Evolutionary conservation across 192 early-diverging fungal genomes (phyloP), one percentile per base, ranked within the genome.

Genomic region (Mortierella hygrophila): DNA sequence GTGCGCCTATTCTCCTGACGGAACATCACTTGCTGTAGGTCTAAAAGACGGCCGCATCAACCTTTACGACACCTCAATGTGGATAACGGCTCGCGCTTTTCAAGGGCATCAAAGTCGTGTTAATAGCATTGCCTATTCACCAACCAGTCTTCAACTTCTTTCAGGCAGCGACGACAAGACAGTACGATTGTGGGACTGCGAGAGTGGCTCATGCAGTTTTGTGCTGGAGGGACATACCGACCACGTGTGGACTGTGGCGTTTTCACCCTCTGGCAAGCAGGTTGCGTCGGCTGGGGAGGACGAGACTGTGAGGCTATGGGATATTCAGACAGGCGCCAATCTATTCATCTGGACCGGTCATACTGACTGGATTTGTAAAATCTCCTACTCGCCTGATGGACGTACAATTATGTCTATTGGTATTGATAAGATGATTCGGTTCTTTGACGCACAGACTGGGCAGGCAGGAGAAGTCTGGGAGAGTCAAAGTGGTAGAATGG

Each of bases 1-100:
- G 49, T 68, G 44, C 37, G 68, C 68, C 8, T 78, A 70, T 26
- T 78, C 77, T 0, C 68, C 77, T 1, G 47, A 78, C 37, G 65
- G 42, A 7, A 69, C 5, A 16, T 4, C 63, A 21, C 40, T 77
- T 8, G 76, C 63, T 21, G 26, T 68, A 3, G 76, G 76, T 4
- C n/a, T 68, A 4, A 0, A 10, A 0, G 18, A 35, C 29, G 65
- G 63, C 1, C 18, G 4, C 20, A 77, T 77, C 65, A 69, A n/a
- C 1, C 3, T 77, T 2, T 69, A 77, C 44, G 42, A 68, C n/a
- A 68, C 65, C 8, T 29, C 60, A 0, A 68, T 3, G 6, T 77
- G 76, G 76, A 18, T 16, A 49, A 15, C 16, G 16, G 20, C 18
- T 4, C 47, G 4, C 47, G 15, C 72, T 0, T 73, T 47, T 0